phyloP scores from a whole-genome alignment of 2,329 filamentous ascomycete species.

The Colletotrichum theobromicola region DNA sequence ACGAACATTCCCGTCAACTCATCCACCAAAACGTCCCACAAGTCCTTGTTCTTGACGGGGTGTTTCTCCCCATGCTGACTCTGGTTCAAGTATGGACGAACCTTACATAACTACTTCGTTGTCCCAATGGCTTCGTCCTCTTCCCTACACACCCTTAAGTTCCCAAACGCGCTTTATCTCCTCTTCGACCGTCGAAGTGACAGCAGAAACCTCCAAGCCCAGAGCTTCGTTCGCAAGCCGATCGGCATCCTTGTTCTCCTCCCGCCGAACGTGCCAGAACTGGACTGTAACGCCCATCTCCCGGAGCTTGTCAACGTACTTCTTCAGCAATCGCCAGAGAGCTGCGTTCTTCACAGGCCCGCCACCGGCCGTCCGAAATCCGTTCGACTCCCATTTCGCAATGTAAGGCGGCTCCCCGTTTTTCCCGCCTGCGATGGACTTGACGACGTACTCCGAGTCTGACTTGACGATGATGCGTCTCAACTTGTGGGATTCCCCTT shows the following conservation, averaged over 20 bases:
- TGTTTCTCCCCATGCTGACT: too few species aligned
- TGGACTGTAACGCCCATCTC: neutral
- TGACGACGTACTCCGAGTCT: neutral
- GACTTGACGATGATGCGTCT: neutral
- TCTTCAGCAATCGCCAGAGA: neutral
- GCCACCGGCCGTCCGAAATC: neutral
- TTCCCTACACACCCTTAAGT: rapidly evolving
- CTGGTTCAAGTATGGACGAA: too few species aligned
- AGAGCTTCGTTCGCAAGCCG: neutral
- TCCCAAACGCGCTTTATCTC: neutral
- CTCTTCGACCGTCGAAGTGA: neutral
- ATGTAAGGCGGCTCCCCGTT: neutral
- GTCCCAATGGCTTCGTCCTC: neutral
- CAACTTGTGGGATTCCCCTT: neutral
- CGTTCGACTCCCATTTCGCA: neutral
- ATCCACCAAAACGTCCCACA: neutral
- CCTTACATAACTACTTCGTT: neutral
- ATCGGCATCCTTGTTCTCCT: neutral
- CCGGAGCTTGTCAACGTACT: neutral
- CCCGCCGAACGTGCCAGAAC: neutral
- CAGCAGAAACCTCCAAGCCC: neutral
- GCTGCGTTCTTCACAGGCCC: neutral
- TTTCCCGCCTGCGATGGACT: neutral
- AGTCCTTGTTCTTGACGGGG: neutral
- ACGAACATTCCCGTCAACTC: neutral